Percentiles rank a stretch among this genome's conserved stretches.
Evolutionary conservation across 2,329 filamentous ascomycete species (phyloP).

Genomic region (Penicillium sp.): DNA sequence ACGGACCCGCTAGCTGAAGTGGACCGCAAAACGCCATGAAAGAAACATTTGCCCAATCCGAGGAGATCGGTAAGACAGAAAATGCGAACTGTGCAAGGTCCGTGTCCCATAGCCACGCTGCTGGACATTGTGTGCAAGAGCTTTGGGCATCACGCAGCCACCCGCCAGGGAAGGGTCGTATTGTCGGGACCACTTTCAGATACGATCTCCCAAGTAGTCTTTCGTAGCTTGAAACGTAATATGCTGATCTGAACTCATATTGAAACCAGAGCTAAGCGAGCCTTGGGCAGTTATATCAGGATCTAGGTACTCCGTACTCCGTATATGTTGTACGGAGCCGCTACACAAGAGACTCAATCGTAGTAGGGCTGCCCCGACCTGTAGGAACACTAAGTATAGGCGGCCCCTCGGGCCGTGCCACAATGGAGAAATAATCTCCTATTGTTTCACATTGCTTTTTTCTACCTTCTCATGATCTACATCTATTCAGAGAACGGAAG

Average conservation of each 20-base stretch:
- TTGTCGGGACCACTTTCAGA: background rate
- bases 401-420: constrained; percentile 22
- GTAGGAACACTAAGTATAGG: constrained; percentile 1
- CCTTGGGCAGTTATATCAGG: background rate
- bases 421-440: constrained; percentile 17
- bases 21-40: background rate
- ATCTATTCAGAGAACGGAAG: background rate
- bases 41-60: background rate
- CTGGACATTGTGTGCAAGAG: constrained; percentile 7
- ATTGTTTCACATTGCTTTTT: constrained; percentile 18
- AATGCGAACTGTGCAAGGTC: constrained; percentile 13
- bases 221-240: background rate
- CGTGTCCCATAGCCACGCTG: constrained; percentile 23
- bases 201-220: background rate
- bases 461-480: background rate
- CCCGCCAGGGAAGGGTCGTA: constrained; percentile 10
- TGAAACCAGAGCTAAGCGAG: background rate
- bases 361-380: constrained; percentile 13
- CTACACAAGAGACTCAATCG: background rate
- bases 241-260: background rate
- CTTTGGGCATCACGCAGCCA: constrained; percentile 14
- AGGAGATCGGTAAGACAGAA: background rate
- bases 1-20: background rate
- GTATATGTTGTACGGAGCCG: too few relatives aligned
- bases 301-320: background rate